Percentiles rank a stretch among this genome's conserved stretches.
These are phyloP conservation scores for Lentinula sp. DNA, from an alignment of 768 basidiomycete genomes.

Conservation along the genomic window DNA sequence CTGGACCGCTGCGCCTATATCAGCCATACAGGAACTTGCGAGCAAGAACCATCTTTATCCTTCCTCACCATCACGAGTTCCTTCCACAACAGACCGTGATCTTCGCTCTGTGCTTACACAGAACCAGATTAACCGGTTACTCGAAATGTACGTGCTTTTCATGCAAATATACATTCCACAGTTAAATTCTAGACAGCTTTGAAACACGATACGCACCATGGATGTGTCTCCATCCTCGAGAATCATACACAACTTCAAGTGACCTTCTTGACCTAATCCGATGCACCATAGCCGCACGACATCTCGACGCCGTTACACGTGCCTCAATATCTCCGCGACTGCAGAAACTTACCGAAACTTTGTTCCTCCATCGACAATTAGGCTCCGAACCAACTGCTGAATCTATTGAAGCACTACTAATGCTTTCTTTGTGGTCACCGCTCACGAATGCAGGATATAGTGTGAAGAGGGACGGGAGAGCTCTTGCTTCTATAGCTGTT, in stretches of 20 bases:
- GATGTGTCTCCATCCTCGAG: constrained; percentile 28
- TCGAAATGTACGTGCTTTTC: constrained; percentile 27
- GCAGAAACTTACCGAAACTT: constrained; percentile 27
- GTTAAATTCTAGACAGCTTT: constrained; percentile 20
- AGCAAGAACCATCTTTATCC: constrained; percentile 16
- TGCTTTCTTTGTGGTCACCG: constrained; percentile 35
- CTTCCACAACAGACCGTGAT: constrained; percentile 18
- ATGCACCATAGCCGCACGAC: constrained; percentile 33
- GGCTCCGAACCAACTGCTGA: constrained; percentile 28
- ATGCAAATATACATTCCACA: background rate
- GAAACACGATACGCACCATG: constrained; percentile 34
- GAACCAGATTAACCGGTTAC: constrained; percentile 27
- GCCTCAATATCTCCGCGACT: constrained; percentile 26
- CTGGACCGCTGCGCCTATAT: constrained; percentile 38
- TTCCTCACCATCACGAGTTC: background rate
- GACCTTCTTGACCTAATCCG: constrained; percentile 31
- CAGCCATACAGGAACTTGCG: constrained; percentile 37
- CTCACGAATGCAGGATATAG: constrained; percentile 22
- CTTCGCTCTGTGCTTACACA: constrained; percentile 25
- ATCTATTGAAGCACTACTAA: constrained; percentile 28
- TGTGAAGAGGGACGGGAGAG: constrained; percentile 26
- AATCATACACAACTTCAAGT: constrained; percentile 15
- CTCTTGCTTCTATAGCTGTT: constrained; percentile 34
- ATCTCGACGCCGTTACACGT: constrained; percentile 26
- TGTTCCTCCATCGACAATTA: constrained; percentile 31